A percentile compares a stretch with the other conserved stretches of the same genome.
These are phyloP conservation scores for Pseudogymnoascus sp. DNA, from an alignment of 2,329 filamentous ascomycete genomes.

Conservation along the genomic window DNA sequence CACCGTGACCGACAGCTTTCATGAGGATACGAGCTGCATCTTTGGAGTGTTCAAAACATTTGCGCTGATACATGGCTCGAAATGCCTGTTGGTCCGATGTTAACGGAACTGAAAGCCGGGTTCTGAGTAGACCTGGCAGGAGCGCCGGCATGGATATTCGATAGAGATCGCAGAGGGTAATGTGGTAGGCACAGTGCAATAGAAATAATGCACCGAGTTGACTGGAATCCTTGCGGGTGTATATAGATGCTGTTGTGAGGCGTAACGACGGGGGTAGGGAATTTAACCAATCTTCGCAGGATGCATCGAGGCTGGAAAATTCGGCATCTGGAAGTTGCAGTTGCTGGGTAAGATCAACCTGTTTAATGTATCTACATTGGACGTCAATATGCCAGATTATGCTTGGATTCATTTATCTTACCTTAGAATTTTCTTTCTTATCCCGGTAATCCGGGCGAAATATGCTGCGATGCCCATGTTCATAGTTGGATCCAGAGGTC, in stretches of 20 bases:
- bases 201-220: slow-evolving; percentile 39
- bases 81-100: slow-evolving; percentile 33
- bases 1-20: slow-evolving; percentile 35
- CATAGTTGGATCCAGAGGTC: neutral
- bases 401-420: neutral
- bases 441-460: neutral
- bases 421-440: slow-evolving; percentile 10
- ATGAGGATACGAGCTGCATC: slow-evolving; percentile 31
- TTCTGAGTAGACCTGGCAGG: slow-evolving; percentile 36
- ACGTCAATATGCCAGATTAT: neutral
- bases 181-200: slow-evolving; percentile 42
- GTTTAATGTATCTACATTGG: slow-evolving; percentile 33
- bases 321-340: slow-evolving; percentile 39
- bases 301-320: slow-evolving; percentile 35
- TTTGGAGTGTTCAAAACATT: slow-evolving; percentile 8
- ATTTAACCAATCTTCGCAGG: slow-evolving; percentile 35
- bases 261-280: slow-evolving; percentile 38
- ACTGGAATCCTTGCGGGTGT: slow-evolving; percentile 39
- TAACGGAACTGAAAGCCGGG: slow-evolving; percentile 33
- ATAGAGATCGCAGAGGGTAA: slow-evolving; percentile 38
- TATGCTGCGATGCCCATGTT: slow-evolving; percentile 3
- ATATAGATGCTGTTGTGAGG: slow-evolving; percentile 38
- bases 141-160: slow-evolving; percentile 39
- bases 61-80: slow-evolving; percentile 16
- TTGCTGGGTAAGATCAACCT: slow-evolving; percentile 32